These are phyloP conservation scores for Quercus rubra DNA, from an alignment of 306 rosid genomes.

Conservation along the genomic window DNA sequence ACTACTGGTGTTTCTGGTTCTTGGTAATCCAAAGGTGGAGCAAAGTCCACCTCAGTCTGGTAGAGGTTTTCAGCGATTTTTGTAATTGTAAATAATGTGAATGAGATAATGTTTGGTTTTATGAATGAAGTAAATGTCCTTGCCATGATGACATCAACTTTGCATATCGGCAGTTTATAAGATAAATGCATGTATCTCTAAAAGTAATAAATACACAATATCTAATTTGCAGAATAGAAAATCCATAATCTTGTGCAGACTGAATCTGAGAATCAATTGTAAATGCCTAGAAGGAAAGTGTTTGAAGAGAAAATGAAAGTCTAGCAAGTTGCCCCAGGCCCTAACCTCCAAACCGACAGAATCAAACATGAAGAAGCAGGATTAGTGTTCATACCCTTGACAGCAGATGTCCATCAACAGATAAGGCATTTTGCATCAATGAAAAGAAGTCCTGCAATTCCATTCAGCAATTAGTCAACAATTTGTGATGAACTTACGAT, in stretches of 20 bases:
- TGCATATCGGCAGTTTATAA: neutral
- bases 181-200: neutral
- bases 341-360: neutral
- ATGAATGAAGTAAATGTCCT: neutral
- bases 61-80: no score
- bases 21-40: neutral
- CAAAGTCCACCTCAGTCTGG: neutral
- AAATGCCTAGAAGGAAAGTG: neutral
- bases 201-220: neutral
- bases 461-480: conserved; percentile 7
- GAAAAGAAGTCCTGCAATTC: conserved; percentile 72
- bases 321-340: neutral
- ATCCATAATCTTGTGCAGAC: neutral
- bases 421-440: conserved; percentile 57
- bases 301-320: neutral
- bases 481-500: conserved; percentile 4
- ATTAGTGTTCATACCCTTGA: conserved; percentile 59
- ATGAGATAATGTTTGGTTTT: neutral
- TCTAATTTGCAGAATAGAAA: neutral
- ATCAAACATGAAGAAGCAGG: neutral
- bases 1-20: neutral
- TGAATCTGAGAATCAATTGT: neutral
- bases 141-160: neutral
- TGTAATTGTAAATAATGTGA: no score
- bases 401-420: conserved; percentile 83